These are phyloP conservation scores for Cenchrus fungigraminus DNA, from an alignment of 176 grass and related monocot genomes.

Conservation along the genomic window DNA sequence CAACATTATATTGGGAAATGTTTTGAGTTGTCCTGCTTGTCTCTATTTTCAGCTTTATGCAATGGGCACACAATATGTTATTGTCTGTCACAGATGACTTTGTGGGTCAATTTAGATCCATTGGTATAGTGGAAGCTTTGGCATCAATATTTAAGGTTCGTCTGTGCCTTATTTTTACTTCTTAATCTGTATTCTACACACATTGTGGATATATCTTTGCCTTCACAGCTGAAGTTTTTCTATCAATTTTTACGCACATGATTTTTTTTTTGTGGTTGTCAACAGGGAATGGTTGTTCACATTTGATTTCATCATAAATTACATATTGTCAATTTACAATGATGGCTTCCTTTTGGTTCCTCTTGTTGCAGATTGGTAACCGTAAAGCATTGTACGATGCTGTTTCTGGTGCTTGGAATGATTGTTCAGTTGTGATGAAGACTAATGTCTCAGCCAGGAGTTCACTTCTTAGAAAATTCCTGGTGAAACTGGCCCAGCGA, in stretches of 20 bases:
- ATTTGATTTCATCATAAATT: constrained; percentile 4
- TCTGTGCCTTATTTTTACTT: constrained; percentile 22
- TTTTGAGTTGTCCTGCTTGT: constrained; percentile 42
- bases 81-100: constrained; percentile 83
- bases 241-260: background rate
- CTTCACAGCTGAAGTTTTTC: background rate
- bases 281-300: background rate
- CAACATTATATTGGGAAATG: background rate
- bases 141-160: constrained; percentile 97
- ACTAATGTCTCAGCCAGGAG: constrained; percentile 71
- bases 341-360: constrained; percentile 37
- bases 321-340: constrained; percentile 11
- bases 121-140: constrained; percentile 95
- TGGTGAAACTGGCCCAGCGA: constrained; percentile 87
- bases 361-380: constrained; percentile 72
- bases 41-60: constrained; percentile 83
- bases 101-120: constrained; percentile 79
- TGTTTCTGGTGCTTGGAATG: constrained; percentile 68
- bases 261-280: constrained; percentile 8
- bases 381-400: constrained; percentile 60
- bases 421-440: constrained; percentile 85
- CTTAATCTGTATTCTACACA: constrained; percentile 22
- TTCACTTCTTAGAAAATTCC: constrained; percentile 88
- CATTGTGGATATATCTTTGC: constrained; percentile 28
- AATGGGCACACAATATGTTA: constrained; percentile 84